phyloP scores from a whole-genome alignment of 2,329 filamentous ascomycete genomes.

The Didymella pinodella region DNA sequence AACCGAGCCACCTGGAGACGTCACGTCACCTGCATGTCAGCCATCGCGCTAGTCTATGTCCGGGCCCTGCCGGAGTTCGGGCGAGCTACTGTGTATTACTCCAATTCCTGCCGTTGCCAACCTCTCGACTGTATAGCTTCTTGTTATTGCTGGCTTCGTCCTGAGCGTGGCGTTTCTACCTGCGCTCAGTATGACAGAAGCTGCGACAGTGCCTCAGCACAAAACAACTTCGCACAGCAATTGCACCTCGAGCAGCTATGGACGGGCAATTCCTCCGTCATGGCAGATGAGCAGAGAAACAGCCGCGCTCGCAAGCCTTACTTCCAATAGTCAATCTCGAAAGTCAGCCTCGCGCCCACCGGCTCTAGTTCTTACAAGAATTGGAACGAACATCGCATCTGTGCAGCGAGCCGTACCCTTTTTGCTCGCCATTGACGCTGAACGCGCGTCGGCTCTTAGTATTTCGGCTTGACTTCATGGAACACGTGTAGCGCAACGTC shows the following conservation, averaged over 20 bases:
- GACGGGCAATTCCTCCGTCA: neutral
- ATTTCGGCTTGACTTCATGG: neutral
- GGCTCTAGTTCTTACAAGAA: neutral
- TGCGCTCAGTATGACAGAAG: neutral
- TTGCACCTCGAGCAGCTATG: neutral
- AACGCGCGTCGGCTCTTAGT: slow-evolving; percentile 5
- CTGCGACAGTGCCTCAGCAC: no score
- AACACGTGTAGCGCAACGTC: neutral
- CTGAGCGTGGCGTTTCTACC: neutral
- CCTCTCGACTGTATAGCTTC: neutral
- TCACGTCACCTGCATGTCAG: slow-evolving; percentile 17
- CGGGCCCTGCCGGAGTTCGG: neutral
- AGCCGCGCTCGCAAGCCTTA: neutral
- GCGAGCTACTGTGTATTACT: neutral
- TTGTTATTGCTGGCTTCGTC: neutral
- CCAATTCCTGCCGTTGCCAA: neutral
- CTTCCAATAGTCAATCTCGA: neutral
- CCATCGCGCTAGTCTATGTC: slow-evolving; percentile 11
- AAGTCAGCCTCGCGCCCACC: slow-evolving; percentile 2
- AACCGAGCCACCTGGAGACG: slow-evolving; percentile 5
- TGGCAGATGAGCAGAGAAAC: neutral
- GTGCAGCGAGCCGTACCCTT: slow-evolving; percentile 5
- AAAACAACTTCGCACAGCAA: neutral
- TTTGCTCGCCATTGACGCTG: neutral
- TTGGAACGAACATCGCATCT: neutral